Base-by-base conservation (phyloP, 768 basidiomycete species). In the Russula vinacea region DNA sequence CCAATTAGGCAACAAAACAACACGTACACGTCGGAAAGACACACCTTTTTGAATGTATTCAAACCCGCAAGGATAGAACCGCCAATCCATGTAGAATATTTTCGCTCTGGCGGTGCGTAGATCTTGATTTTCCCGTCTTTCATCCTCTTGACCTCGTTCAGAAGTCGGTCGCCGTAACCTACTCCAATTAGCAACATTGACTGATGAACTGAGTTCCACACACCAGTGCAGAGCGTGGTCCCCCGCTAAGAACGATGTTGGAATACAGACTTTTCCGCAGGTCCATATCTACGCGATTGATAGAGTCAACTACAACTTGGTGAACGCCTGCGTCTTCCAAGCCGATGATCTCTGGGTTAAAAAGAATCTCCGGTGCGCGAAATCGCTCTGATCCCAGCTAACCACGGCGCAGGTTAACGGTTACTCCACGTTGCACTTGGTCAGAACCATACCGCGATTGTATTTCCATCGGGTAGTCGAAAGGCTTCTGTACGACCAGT, bases 61-160 rank as follows among this genome's bases (percentile, higher is more conserved):
- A 99, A 75, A 44, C 95, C 95, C 56, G 96, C 96, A 58, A 99
- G 77, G 73, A 99, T 99, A 62, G 92, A 95, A 6, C 97, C 97
- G 58, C 97, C 96, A 71, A 94, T 94, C 92, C 92, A 95, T 52
- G 92, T 94, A 39, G 92, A 93, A 76, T 96, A 96, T 76, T 98
- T 99, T 69, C 97, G 87, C 77, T 99, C 97, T n/a, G 97, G 97
- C 22, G 97, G 97, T 32, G 97, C 97, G 70, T 92, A 96, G 71
- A 99, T 99, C 80, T 96, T 97, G 76, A 99, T 94, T 80, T 98
- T 99, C 71, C 96, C 85, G 70, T 98, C 96, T 74, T 94, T 94
- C 68, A 98, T 75, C 33, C 32, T 95, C 81, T 98, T 98, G 57
- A 97, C 92, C 76, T 99, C 97, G 71, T 95, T 93, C 63, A 98